Conservation (phyloP, 768 basidiomycete species). For the Pulveroboletus sp. region DNA sequence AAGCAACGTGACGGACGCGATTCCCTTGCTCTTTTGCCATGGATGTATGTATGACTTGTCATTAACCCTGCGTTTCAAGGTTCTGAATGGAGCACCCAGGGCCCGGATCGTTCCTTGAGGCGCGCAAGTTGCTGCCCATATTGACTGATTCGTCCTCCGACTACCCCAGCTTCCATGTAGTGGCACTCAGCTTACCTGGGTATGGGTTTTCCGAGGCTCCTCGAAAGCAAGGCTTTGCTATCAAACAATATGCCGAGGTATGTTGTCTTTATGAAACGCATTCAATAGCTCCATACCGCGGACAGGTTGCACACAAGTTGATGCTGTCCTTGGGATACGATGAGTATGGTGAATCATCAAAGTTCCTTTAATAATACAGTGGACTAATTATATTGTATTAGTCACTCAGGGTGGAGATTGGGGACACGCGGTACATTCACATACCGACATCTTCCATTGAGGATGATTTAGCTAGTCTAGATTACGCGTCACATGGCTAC, state of each 20-base stretch:
- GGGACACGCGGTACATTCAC: slow-evolving; percentile 34
- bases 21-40: slow-evolving; percentile 60
- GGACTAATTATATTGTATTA: slow-evolving; percentile 14
- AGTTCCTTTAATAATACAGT: neutral
- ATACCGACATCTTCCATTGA: neutral
- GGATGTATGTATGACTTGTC: slow-evolving; percentile 40
- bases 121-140: slow-evolving; percentile 51
- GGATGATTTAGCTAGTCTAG: slow-evolving; percentile 17
- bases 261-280: neutral
- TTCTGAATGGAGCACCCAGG: slow-evolving; percentile 28
- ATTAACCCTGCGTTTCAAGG: neutral
- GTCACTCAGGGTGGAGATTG: slow-evolving; percentile 50
- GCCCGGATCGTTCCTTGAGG: slow-evolving; percentile 50
- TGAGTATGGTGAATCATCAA: slow-evolving; percentile 36
- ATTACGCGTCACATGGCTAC: slow-evolving; percentile 32
- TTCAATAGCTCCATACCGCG: slow-evolving; percentile 1
- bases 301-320: slow-evolving; percentile 42
- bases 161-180: slow-evolving; percentile 59
- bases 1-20: slow-evolving; percentile 41
- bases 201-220: slow-evolving; percentile 60
- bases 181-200: slow-evolving; percentile 53
- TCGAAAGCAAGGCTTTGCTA: slow-evolving; percentile 46
- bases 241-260: slow-evolving; percentile 54
- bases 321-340: slow-evolving; percentile 47
- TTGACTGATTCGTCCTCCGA: slow-evolving; percentile 37